phyloP scores from a whole-genome alignment of 2,329 filamentous ascomycete species.

The Stylonectria norvegica region DNA sequence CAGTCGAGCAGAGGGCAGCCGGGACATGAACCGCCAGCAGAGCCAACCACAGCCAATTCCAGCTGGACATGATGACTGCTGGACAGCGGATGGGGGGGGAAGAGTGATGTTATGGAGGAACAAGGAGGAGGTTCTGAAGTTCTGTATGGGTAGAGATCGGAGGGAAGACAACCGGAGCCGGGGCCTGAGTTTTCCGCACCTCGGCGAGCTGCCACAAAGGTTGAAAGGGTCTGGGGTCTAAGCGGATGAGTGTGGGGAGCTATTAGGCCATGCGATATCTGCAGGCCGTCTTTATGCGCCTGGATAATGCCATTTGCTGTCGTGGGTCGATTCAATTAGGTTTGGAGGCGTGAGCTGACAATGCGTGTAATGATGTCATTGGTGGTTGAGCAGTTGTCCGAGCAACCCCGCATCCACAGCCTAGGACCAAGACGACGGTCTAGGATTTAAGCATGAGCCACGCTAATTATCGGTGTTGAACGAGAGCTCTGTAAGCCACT shows the following conservation, averaged over 20 bases:
- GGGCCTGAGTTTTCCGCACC: too few species aligned
- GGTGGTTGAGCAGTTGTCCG: constrained; percentile 22
- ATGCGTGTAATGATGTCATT: constrained; percentile 28
- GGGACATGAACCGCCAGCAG: constrained; percentile 17
- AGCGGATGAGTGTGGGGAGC: too few species aligned
- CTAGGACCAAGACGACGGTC: too few species aligned
- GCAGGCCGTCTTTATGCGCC: neutral
- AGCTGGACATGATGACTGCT: constrained; percentile 19
- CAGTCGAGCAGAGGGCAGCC: constrained; percentile 15
- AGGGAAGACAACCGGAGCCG: neutral
- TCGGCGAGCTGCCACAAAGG: too few species aligned
- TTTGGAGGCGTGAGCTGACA: constrained; percentile 5
- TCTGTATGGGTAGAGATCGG: neutral
- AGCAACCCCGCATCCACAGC: constrained; percentile 24
- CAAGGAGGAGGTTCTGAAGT: neutral
- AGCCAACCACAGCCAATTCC: constrained; percentile 19
- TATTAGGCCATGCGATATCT: too few species aligned
- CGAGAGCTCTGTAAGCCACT: neutral
- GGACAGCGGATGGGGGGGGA: neutral
- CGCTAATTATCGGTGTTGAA: too few species aligned
- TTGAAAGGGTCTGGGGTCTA: too few species aligned
- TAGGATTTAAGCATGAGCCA: too few species aligned
- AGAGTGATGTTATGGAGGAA: constrained; percentile 2
- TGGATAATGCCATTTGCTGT: neutral
- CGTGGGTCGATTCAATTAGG: constrained; percentile 7